A percentile compares a stretch with the other conserved stretches of the same genome.
These are phyloP conservation scores for Phytopythium aichiense DNA, from an alignment of 352 stramenopile species.

Conservation along the genomic window DNA sequence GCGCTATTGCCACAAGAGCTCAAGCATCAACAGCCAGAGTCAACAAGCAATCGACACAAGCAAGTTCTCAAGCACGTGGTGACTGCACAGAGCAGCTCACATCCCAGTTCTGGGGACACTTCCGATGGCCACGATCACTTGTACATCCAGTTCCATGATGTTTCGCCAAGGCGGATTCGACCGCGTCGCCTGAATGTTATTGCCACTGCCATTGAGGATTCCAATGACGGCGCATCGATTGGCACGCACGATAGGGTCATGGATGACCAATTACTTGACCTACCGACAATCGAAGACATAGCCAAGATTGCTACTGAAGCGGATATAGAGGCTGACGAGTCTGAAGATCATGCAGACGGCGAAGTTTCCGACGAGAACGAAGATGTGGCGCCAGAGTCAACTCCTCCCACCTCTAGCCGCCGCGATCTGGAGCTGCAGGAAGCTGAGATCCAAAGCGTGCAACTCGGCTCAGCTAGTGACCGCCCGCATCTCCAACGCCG, in stretches of 20 bases:
- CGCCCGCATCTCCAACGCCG: slow-evolving; percentile 10
- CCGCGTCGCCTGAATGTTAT: slow-evolving; percentile 5
- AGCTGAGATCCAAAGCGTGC: too few species aligned
- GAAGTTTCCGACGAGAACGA: background rate
- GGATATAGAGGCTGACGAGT: background rate
- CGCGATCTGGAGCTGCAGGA: background rate
- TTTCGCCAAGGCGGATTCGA: slow-evolving; percentile 26
- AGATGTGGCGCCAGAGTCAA: background rate
- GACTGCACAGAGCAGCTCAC: background rate
- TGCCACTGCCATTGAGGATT: background rate
- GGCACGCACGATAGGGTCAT: background rate
- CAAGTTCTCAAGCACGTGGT: background rate
- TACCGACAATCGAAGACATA: background rate
- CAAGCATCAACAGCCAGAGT: background rate
- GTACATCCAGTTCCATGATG: slow-evolving; percentile 61
- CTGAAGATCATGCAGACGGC: background rate
- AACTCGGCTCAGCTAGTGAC: slow-evolving; percentile 1
- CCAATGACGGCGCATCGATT: background rate
- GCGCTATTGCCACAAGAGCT: background rate
- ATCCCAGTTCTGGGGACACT: background rate
- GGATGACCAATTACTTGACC: background rate
- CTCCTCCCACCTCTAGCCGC: background rate
- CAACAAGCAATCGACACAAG: background rate
- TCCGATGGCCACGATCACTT: slow-evolving; percentile 3
- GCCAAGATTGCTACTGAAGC: background rate